A percentile compares a stretch with the other conserved stretches of the same genome.
Conservation (phyloP, 2,329 filamentous ascomycete species). For the Hypoxylon sp. region DNA sequence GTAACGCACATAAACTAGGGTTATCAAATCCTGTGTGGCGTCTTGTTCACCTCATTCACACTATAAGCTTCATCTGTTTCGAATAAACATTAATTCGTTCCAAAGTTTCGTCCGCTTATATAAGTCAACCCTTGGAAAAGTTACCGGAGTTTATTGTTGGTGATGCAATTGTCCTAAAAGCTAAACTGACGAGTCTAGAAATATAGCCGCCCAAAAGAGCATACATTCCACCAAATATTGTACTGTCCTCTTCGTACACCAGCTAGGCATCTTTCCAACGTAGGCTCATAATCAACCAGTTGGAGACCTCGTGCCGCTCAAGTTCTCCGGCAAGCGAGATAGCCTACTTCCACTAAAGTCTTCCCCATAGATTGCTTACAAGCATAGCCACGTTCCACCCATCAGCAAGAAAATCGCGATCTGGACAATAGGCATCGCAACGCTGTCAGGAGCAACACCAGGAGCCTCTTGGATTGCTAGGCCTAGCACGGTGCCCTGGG, state of each 20-base stretch:
- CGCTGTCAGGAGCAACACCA: constrained; percentile 49
- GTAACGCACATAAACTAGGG: background rate
- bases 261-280: constrained; percentile 1
- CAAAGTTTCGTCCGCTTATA: background rate
- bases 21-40: background rate
- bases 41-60: background rate
- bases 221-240: constrained; percentile 4
- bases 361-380: constrained; percentile 32
- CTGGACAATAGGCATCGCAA: constrained; percentile 45
- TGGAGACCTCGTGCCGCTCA: background rate
- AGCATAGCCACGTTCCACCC: constrained; percentile 46
- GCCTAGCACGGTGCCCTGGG: constrained; percentile 58
- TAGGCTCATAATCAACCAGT: background rate
- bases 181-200: background rate
- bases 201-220: background rate
- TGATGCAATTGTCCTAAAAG: constrained; percentile 1
- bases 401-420: constrained; percentile 48
- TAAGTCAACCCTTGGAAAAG: background rate
- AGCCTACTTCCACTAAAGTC: background rate
- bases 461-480: constrained; percentile 55
- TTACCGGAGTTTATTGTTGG: constrained; percentile 6
- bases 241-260: constrained; percentile 1
- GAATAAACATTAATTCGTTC: background rate
- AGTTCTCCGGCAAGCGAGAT: background rate
- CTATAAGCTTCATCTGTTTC: background rate